Base-by-base conservation (phyloP, 768 basidiomycete species). In the Tricholoma sp. region DNA sequence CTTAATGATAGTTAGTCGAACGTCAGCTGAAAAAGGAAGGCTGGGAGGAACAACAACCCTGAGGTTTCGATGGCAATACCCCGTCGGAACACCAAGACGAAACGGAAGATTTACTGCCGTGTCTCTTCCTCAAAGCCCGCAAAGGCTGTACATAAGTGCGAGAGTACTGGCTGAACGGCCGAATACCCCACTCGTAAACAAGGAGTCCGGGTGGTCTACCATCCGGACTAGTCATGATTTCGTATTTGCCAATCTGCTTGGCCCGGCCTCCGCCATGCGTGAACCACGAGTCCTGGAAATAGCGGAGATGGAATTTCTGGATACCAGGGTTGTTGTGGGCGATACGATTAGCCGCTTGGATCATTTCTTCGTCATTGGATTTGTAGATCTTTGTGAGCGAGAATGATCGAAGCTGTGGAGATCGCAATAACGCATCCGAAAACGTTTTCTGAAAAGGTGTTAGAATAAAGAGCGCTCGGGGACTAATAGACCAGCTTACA, bases 331-430 rank as follows among this genome's bases (percentile, higher is more conserved):
- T 74, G 31, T 72, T 66, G 19, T 61, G 63, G 7, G 63, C 67
- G 41, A 75, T 62, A 8, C 66, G 69, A 7, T 60, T 57, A 7
- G 74, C 74, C 39, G 57, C 65, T 19, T 64, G 63, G 27, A 61
- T 62, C 61, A 72, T 69, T 21, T 74, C 71, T 41, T 74, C 73
- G 39, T 76, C 74, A 29, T 62, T 68, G 16, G 70, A 60, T 50
- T 72, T 72, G 62, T 71, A 66, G 24, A 73, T 63, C 57, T 75
- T 76, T 27, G 71, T 74, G 1, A 76, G 64, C 1, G 63, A 58
- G 49, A 76, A 74, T 0, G 71, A 72, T 46, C 66, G 64, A 21
- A 74, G 63, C 8, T 63, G 64, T 1, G 74, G 69, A 3, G 71
- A 57, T 27, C 45, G 52, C 31, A 63, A 63, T n/a, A 71, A 64